Evolutionary conservation across 202 grass and related monocot genomes (phyloP).

Genomic region (Elaeis oleifera): DNA sequence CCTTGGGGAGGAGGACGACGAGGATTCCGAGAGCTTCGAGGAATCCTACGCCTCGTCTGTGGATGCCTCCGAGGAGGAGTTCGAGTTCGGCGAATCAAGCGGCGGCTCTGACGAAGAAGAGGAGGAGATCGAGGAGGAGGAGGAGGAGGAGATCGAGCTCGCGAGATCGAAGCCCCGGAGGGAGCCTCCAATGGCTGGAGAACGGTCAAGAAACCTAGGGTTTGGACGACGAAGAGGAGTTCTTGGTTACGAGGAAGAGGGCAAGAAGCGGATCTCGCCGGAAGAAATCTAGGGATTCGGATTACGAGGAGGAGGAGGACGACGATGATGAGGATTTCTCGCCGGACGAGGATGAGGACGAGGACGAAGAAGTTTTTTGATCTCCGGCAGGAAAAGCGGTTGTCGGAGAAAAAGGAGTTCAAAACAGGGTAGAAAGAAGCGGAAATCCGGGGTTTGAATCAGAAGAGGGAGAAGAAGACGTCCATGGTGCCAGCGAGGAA

Average conservation of each 20-base stretch:
- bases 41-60: slow-evolving; percentile 28
- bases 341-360: slow-evolving; percentile 26
- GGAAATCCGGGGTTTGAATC: slow-evolving; percentile 25
- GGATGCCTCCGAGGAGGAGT: slow-evolving; percentile 39
- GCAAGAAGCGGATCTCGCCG: neutral
- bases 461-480: slow-evolving; percentile 25
- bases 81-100: slow-evolving; percentile 20
- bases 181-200: neutral
- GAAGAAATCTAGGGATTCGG: slow-evolving; percentile 24
- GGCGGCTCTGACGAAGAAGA: slow-evolving; percentile 5
- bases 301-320: slow-evolving; percentile 33
- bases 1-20: slow-evolving; percentile 10
- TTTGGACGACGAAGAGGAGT: slow-evolving; percentile 24
- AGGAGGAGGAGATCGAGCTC: slow-evolving; percentile 44
- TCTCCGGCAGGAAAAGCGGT: neutral
- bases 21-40: slow-evolving; percentile 10
- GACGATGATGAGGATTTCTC: slow-evolving; percentile 32
- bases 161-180: slow-evolving; percentile 22
- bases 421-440: slow-evolving; percentile 25
- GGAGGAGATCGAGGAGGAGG: neutral
- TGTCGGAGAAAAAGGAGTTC: neutral
- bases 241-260: slow-evolving; percentile 12
- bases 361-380: slow-evolving; percentile 19
- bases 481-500: slow-evolving; percentile 5
- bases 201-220: slow-evolving; percentile 31